Evolutionary conservation across 2,329 filamentous ascomycete species (phyloP).

Genomic region (Biscogniauxia mediterranea): DNA sequence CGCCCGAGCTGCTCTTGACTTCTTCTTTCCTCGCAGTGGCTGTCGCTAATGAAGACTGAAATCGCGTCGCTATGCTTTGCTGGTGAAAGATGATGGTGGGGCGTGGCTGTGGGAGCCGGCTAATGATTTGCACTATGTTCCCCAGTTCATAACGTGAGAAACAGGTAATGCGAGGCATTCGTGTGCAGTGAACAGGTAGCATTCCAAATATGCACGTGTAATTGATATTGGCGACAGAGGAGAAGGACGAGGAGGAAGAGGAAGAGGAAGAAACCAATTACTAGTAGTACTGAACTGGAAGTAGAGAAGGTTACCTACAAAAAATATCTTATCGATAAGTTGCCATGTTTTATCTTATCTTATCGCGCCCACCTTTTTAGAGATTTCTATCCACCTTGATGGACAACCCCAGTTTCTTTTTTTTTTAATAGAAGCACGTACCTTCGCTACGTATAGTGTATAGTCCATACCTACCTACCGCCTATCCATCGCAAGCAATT

Average conservation of each 20-base stretch:
- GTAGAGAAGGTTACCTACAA: neutral
- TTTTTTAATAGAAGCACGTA: too few species aligned
- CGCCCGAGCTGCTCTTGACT: too few species aligned
- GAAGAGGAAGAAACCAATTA: too few species aligned
- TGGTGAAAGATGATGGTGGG: neutral
- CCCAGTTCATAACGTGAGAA: slow-evolving; percentile 1
- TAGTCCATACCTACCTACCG: too few species aligned
- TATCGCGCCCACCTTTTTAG: slow-evolving; percentile 4
- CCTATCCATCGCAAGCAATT: too few species aligned
- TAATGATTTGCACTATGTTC: neutral
- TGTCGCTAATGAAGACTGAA: neutral
- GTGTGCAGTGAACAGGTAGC: neutral
- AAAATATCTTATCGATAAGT: slow-evolving; percentile 12
- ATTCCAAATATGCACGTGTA: neutral
- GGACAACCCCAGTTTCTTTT: neutral
- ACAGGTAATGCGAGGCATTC: neutral
- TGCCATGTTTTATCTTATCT: slow-evolving; percentile 10
- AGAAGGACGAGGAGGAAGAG: too few species aligned
- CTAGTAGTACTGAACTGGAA: too few species aligned
- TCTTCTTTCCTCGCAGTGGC: neutral
- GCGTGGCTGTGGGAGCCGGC: neutral
- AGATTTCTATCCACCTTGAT: neutral
- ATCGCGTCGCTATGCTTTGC: neutral
- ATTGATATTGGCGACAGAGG: neutral
- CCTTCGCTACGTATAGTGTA: neutral